Evolutionary conservation across 148 eudicot genomes (phyloP).

Genomic region (Agrostemma githago): DNA sequence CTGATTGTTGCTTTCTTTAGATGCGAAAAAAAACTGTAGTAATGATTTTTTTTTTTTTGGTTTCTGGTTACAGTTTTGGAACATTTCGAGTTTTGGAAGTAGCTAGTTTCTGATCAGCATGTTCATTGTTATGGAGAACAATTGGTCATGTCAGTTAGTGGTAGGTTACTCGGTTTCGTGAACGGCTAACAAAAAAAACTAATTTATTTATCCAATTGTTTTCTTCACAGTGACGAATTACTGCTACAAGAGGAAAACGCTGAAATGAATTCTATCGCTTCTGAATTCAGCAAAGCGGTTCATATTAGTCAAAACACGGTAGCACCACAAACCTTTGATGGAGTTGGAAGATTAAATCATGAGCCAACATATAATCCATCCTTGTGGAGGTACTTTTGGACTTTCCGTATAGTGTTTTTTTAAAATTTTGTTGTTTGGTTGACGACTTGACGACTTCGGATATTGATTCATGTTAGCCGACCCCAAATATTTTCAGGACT

Average conservation of each 20-base stretch:
- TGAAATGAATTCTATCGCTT: slow-evolving; percentile 46
- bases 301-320: slow-evolving; percentile 41
- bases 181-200: not conserved
- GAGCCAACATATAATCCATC: slow-evolving; percentile 32
- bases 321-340: slow-evolving; percentile 39
- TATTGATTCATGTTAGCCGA: no score
- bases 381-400: slow-evolving; percentile 48
- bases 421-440: not conserved
- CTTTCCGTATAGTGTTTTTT: not conserved
- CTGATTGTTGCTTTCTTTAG: slow-evolving; percentile 5
- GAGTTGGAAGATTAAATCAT: slow-evolving; percentile 37
- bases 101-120: not conserved
- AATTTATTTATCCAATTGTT: not conserved
- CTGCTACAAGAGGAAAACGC: slow-evolving; percentile 76
- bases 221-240: slow-evolving; percentile 64
- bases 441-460: not conserved
- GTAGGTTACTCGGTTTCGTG: not conserved
- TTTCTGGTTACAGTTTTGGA: no score
- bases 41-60: not conserved
- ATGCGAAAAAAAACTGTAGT: not conserved
- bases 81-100: not conserved
- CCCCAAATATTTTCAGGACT: no score
- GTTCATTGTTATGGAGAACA: not conserved
- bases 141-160: not conserved
- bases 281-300: slow-evolving; percentile 49